Percentiles rank a stretch among this genome's conserved stretches.
These are phyloP conservation scores for Penicillium nordicum DNA, from an alignment of 2,329 filamentous ascomycete genomes.

Conservation along the genomic window DNA sequence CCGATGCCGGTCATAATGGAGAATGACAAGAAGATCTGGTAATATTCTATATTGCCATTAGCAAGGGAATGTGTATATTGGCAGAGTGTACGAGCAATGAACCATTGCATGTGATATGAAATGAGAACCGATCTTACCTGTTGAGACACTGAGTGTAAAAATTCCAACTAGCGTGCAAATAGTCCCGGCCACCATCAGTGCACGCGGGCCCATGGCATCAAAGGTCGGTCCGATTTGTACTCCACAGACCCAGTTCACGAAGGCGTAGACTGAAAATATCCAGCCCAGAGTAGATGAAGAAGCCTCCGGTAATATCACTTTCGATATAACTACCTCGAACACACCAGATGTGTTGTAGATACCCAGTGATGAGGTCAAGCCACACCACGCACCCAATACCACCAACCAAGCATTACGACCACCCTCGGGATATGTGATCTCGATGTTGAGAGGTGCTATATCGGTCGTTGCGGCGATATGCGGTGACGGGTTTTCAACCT, in stretches of 20 bases:
- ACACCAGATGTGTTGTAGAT: slow-evolving; percentile 17
- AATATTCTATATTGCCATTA: background rate
- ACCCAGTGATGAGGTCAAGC: slow-evolving; percentile 12
- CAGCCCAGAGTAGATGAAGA: slow-evolving; percentile 1
- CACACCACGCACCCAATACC: slow-evolving; percentile 33
- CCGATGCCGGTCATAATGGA: background rate
- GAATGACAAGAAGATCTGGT: background rate
- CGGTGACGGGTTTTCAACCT: background rate
- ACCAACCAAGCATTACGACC: background rate
- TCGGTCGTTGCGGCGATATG: background rate
- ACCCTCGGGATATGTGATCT: background rate
- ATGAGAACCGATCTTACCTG: background rate
- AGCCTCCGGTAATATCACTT: slow-evolving; percentile 9
- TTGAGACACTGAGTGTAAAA: background rate
- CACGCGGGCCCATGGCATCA: background rate
- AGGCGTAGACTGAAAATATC: background rate
- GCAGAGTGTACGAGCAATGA: too few relatives aligned
- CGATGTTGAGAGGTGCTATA: background rate
- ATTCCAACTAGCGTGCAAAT: background rate
- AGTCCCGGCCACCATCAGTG: background rate
- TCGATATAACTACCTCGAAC: slow-evolving; percentile 19
- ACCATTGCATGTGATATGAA: background rate
- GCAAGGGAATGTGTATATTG: background rate
- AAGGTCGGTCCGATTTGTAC: background rate
- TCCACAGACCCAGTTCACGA: background rate